Conservation (phyloP, 805 yeast genomes). For the Ogataea salicorniae region DNA sequence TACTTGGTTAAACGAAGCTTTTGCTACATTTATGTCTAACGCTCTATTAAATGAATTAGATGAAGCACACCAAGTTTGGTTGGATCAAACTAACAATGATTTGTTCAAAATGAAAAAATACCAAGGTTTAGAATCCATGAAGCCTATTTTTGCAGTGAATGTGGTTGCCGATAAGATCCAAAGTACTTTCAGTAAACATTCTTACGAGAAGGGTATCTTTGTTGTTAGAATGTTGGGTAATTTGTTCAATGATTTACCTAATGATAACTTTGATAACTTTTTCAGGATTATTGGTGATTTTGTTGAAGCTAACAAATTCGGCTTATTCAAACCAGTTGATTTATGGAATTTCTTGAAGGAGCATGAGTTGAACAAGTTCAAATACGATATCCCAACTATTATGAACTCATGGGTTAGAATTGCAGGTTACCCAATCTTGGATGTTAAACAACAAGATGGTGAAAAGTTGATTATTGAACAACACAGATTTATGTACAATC, state of each 20-base stretch:
- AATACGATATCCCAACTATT: constrained; percentile 44
- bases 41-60: constrained; percentile 28
- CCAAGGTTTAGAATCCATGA: constrained; percentile 31
- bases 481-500: constrained; percentile 32
- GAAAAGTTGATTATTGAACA: constrained; percentile 33
- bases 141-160: constrained; percentile 34
- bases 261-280: constrained; percentile 28
- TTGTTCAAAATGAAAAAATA: constrained; percentile 27
- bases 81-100: constrained; percentile 25
- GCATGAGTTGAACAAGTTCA: constrained; percentile 21
- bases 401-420: constrained; percentile 56
- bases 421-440: constrained; percentile 55
- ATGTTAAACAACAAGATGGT: constrained; percentile 27
- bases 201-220: constrained; percentile 59
- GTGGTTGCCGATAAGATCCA: constrained; percentile 34
- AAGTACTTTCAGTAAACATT: constrained; percentile 43
- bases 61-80: constrained; percentile 30
- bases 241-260: constrained; percentile 30
- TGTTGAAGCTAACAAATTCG: constrained; percentile 30
- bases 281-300: constrained; percentile 35
- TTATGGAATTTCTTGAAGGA: constrained; percentile 42
- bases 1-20: constrained; percentile 72
- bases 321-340: constrained; percentile 43
- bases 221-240: constrained; percentile 48
- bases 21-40: constrained; percentile 68